Percentiles rank a stretch among this genome's conserved stretches.
phyloP scores from a whole-genome alignment of 192 early-diverging fungal genomes.

The Coemansia sp. region DNA sequence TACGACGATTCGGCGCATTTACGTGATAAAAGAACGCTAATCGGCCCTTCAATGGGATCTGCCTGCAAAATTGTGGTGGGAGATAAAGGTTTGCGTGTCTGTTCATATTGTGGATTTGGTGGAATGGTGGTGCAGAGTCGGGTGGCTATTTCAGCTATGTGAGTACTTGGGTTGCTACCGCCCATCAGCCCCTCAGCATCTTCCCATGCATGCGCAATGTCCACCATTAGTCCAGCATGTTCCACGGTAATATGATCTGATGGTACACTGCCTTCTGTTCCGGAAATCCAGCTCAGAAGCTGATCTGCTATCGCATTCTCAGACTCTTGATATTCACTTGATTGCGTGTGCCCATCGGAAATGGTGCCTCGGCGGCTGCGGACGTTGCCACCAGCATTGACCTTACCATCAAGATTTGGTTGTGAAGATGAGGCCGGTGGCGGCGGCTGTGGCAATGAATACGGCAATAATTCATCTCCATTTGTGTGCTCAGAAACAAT shows the following conservation, averaged over 20 bases:
- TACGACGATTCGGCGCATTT: not conserved
- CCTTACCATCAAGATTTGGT: not conserved
- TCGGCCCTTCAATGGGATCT: not conserved
- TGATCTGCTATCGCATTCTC: conserved; percentile 11
- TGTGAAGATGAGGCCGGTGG: conserved; percentile 10
- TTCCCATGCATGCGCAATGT: conserved; percentile 22
- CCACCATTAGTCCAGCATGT: not conserved
- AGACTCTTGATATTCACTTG: not conserved
- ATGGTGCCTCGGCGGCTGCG: conserved; percentile 1
- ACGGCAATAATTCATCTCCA: not conserved
- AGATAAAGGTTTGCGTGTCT: not conserved
- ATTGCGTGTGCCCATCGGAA: not conserved
- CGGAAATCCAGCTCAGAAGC: conserved; percentile 33
- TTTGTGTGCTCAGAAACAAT: not conserved
- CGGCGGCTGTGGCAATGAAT: conserved; percentile 8
- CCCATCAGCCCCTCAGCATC: conserved; percentile 36
- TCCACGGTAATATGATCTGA: not conserved
- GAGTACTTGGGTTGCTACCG: conserved; percentile 15
- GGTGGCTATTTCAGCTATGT: conserved; percentile 37
- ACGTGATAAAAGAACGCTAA: not conserved
- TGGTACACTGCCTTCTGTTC: not conserved
- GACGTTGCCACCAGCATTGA: not conserved
- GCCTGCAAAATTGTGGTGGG: not conserved
- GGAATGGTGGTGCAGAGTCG: conserved; percentile 26
- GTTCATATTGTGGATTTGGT: not conserved